A percentile compares a stretch with the other conserved stretches of the same genome.
phyloP scores from a whole-genome alignment of 2,329 filamentous ascomycete genomes.

The Talaromyces piceae region DNA sequence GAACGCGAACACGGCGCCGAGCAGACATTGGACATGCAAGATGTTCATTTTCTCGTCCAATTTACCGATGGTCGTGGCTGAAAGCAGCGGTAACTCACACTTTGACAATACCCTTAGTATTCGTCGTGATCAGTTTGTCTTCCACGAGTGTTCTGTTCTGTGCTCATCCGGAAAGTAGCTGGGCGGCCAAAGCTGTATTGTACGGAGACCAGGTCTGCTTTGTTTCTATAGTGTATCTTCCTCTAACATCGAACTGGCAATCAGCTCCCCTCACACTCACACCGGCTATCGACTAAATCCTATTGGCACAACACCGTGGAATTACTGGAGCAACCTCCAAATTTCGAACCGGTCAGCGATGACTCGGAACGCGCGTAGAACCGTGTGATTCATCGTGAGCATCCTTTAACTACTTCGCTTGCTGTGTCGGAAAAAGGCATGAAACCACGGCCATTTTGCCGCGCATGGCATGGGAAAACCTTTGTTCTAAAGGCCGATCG shows the following conservation, averaged over 20 bases:
- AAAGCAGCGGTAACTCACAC: background rate
- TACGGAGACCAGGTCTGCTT: background rate
- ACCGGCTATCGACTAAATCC: slow-evolving; percentile 2
- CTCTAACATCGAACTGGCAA: background rate
- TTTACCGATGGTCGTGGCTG: background rate
- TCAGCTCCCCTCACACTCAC: background rate
- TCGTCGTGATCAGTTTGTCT: background rate
- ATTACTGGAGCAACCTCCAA: slow-evolving; percentile 1
- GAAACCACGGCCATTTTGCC: too few relatives aligned
- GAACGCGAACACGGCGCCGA: background rate
- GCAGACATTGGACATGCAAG: background rate
- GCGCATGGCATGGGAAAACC: too few relatives aligned
- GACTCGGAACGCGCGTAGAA: slow-evolving; percentile 1
- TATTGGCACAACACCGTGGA: background rate
- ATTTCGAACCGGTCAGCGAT: background rate
- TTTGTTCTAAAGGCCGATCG: too few relatives aligned
- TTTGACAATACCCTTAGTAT: background rate
- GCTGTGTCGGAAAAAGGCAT: background rate
- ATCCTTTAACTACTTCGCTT: too few relatives aligned
- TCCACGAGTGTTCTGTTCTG: background rate
- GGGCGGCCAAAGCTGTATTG: background rate
- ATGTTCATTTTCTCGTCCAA: background rate
- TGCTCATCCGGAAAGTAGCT: background rate
- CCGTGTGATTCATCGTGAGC: background rate
- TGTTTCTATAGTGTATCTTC: background rate